phyloP scores from a whole-genome alignment of 169 alveolate species.

The Cryptosporidium baileyi region DNA sequence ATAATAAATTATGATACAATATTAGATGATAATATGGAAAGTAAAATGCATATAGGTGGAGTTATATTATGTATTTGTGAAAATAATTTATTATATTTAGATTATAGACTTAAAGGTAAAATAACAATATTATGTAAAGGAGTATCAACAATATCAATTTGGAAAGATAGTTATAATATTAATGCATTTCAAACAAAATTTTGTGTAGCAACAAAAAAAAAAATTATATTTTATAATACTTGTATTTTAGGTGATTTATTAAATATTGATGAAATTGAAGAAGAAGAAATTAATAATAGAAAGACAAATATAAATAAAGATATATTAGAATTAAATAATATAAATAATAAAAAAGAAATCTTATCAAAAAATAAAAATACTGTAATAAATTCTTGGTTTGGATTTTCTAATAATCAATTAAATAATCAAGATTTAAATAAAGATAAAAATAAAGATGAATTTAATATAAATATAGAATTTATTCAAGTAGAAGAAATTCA shows the following conservation, averaged over 20 bases:
- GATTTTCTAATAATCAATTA: background rate
- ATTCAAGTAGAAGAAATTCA: conserved; percentile 25
- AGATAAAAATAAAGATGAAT: background rate
- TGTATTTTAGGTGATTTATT: conserved; percentile 35
- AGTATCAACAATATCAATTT: conserved; percentile 16
- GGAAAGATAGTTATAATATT: conserved; percentile 50
- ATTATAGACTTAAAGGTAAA: conserved; percentile 19
- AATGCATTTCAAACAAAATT: conserved; percentile 38
- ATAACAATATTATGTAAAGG: conserved; percentile 23
- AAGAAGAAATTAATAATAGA: background rate
- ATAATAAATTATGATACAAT: conserved; percentile 23
- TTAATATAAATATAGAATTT: background rate
- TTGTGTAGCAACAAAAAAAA: conserved; percentile 31
- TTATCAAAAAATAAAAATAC: background rate
- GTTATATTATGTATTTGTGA: conserved; percentile 43
- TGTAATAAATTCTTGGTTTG: conserved; percentile 60
- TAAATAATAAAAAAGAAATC: background rate
- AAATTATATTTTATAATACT: conserved; percentile 55
- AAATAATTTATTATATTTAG: conserved; percentile 17
- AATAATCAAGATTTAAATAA: background rate
- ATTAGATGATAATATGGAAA: background rate
- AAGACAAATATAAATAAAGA: background rate
- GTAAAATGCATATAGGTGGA: conserved; percentile 10
- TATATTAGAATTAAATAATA: background rate
- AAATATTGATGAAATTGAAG: conserved; percentile 1